phyloP scores from a whole-genome alignment of 768 basidiomycete species.

The Boletus speciosus region DNA sequence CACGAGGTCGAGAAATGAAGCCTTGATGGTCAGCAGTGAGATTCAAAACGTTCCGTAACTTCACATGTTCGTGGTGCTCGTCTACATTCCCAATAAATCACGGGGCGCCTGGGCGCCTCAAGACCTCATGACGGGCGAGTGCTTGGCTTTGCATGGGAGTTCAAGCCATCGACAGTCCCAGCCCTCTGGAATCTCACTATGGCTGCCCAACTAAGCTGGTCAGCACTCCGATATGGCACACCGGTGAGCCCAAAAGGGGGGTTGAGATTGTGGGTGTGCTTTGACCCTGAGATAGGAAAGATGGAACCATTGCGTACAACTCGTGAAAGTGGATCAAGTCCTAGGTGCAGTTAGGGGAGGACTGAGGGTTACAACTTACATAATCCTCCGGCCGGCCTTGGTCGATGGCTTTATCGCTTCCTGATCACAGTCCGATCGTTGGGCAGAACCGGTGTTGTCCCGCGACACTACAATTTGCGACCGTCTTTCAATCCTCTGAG shows the following conservation, averaged over 20 bases:
- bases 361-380: no score
- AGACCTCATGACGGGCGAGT: not conserved
- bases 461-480: not conserved
- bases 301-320: not conserved
- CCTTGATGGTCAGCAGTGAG: not conserved
- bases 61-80: not conserved
- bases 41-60: not conserved
- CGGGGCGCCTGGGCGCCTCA: no score
- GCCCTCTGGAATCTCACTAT: not conserved
- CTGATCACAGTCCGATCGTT: not conserved
- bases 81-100: not conserved
- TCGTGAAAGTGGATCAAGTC: no score
- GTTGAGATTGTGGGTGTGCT: constrained; percentile 14
- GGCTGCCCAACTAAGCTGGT: not conserved
- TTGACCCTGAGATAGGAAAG: constrained; percentile 14
- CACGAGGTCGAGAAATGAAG: not conserved
- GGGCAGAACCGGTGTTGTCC: not conserved
- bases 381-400: no score
- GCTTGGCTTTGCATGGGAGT: not conserved
- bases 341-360: no score
- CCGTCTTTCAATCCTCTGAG: not conserved
- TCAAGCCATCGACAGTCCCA: not conserved
- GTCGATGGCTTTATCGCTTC: not conserved
- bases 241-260: constrained; percentile 7
- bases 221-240: constrained; percentile 3